Evolutionary conservation across 176 grass and related monocot species (phyloP), one percentile per base, ranked within the genome.

Genomic region (Eleusine coracana): DNA sequence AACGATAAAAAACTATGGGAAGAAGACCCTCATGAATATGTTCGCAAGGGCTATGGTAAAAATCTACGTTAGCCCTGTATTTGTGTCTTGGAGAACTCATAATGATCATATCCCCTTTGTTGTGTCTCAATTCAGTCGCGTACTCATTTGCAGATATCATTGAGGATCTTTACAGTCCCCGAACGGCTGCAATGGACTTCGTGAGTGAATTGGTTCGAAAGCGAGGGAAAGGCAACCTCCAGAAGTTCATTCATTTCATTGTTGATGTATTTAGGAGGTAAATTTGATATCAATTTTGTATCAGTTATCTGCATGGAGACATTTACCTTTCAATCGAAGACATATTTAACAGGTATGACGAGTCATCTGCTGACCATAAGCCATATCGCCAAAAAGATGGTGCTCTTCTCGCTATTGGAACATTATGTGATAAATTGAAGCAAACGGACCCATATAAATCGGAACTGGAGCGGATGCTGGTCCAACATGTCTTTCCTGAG

Each of bases 21-120:
- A 6, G 96, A 98, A 84, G 96, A 98, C 76, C 96, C 96, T 91
- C 96, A 98, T 80, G 96, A 98, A 77, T 98, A 98, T 85, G 96
- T 98, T 82, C 85, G 96, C 17, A 98, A 98, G 85, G 92, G 96
- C 21, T 95, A 98, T 91, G 96, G 96, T 98, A 86, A 85, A 73
- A 85, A 76, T 66, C 72, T 87, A 36, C 46, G 55, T 38, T 45
- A 55, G 36, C 38, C 89, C 54, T 68, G 11, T 68, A 25, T 83
- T 80, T 55, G 39, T 81, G 9, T 83, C 40, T 79, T 0, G 21
- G 51, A 77, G 75, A 60, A 48, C 49, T 71, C 12, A 81, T 62
- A 62, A 52, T 21, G 39, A 39, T 15, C 59, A 12, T 38, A 1
- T 15, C 52, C 66, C 36, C 15, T 49, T 78, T 71, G 9, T 46